Conservation (phyloP, 768 basidiomycete species). For the Albatrellus ellisii region DNA sequence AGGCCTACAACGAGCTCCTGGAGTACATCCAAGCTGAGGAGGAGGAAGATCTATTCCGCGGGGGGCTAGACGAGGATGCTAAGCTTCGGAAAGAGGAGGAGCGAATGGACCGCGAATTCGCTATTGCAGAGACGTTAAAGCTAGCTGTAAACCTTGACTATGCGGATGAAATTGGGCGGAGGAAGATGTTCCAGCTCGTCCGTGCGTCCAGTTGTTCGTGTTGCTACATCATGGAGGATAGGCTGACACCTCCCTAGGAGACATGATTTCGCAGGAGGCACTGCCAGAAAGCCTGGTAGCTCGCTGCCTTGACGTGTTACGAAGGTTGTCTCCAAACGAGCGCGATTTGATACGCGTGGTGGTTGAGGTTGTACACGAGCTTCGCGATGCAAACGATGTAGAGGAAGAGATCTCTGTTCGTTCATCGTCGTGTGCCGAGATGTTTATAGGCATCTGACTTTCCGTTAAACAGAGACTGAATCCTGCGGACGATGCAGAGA, state of each 20-base stretch:
- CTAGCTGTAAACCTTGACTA: conserved; percentile 79
- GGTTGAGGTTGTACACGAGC: conserved; percentile 76
- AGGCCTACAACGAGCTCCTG: conserved; percentile 54
- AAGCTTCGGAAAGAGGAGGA: conserved; percentile 31
- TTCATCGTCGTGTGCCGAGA: not conserved
- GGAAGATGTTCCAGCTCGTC: conserved; percentile 79
- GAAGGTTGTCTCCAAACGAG: conserved; percentile 58
- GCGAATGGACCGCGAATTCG: conserved; percentile 39
- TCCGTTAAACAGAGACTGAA: conserved; percentile 5
- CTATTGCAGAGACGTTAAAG: conserved; percentile 72
- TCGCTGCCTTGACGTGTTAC: conserved; percentile 72
- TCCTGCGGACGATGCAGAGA: conserved; percentile 21
- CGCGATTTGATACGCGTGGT: conserved; percentile 79
- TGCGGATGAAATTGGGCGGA: conserved; percentile 79
- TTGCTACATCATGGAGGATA: not conserved
- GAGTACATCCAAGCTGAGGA: conserved; percentile 25
- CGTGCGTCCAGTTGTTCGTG: conserved; percentile 33
- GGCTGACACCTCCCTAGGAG: conserved; percentile 30
- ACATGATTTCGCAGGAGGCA: conserved; percentile 63
- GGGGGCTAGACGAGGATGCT: conserved; percentile 24
- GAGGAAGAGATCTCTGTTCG: conserved; percentile 17
- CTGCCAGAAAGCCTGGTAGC: conserved; percentile 62
- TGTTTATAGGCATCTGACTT: not conserved
- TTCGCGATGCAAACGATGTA: conserved; percentile 44
- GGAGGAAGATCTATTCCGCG: conserved; percentile 20